A percentile compares a stretch with the other conserved stretches of the same genome.
Conservation (phyloP, 805 yeast genomes). For the Pichia nanzhaoensis region DNA sequence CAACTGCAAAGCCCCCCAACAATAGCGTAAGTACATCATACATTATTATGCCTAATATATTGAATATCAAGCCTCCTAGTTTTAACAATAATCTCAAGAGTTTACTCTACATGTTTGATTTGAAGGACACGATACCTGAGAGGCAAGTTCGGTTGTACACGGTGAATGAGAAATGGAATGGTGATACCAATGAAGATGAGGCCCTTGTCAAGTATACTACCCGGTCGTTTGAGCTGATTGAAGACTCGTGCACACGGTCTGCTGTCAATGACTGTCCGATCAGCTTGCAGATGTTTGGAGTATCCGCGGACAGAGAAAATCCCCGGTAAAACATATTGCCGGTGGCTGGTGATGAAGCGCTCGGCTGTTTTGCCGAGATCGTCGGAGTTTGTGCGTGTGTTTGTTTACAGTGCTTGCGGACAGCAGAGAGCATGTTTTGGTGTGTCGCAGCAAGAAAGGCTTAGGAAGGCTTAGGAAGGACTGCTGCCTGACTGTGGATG, state of each 20-base stretch:
- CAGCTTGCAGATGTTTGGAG: slow-evolving; percentile 47
- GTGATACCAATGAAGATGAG: slow-evolving; percentile 9
- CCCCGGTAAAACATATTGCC: no score
- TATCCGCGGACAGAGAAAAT: slow-evolving; percentile 41
- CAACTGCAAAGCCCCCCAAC: not conserved
- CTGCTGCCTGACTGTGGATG: no score
- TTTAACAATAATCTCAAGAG: slow-evolving; percentile 27
- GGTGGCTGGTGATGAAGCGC: no score
- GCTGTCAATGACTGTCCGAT: slow-evolving; percentile 48
- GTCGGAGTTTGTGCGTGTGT: no score
- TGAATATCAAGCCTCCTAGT: slow-evolving; percentile 29
- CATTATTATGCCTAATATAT: slow-evolving; percentile 15
- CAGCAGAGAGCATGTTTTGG: no score
- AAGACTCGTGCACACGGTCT: slow-evolving; percentile 44
- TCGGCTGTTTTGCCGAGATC: no score
- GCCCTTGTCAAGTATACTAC: slow-evolving; percentile 32
- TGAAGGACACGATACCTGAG: slow-evolving; percentile 23
- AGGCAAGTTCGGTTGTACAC: slow-evolving; percentile 16
- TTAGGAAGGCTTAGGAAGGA: no score
- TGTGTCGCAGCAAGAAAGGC: no score
- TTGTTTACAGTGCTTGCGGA: no score
- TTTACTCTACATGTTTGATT: slow-evolving; percentile 20
- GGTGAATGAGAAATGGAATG: slow-evolving; percentile 20
- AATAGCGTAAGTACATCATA: not conserved
- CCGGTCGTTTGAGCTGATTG: slow-evolving; percentile 51